Evolutionary conservation across 768 basidiomycete genomes (phyloP).

Genomic region (Phanerochaete carnosa): DNA sequence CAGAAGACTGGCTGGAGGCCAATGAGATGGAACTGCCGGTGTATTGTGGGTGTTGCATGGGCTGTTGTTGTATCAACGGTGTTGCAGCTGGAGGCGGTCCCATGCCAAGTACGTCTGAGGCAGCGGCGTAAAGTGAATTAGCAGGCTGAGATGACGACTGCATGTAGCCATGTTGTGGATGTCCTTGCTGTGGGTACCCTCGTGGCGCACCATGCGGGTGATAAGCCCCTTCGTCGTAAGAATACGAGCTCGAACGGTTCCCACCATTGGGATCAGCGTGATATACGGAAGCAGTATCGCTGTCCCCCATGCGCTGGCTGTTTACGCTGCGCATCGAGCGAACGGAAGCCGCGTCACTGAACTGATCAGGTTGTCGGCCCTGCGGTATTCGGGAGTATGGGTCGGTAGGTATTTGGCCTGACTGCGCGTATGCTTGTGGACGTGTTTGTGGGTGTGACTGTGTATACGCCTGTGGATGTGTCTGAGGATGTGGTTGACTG

Average conservation of each 20-base stretch:
- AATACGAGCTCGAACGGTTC: conserved; percentile 29
- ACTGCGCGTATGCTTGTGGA: not conserved
- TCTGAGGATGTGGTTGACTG: not conserved
- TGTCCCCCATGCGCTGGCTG: conserved; percentile 27
- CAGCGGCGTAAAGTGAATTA: conserved; percentile 64
- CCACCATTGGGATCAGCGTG: conserved; percentile 23
- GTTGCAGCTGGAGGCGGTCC: conserved; percentile 50
- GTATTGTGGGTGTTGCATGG: conserved; percentile 13
- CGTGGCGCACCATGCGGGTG: not conserved
- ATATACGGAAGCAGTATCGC: conserved; percentile 20
- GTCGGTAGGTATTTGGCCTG: not conserved
- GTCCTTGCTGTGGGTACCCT: conserved; percentile 5
- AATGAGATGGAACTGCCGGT: conserved; percentile 5
- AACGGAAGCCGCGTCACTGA: conserved; percentile 18
- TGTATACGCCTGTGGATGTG: not conserved
- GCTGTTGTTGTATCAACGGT: conserved; percentile 10
- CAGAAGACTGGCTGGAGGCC: conserved; percentile 6
- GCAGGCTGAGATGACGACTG: conserved; percentile 2
- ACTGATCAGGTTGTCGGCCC: conserved; percentile 12
- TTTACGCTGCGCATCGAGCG: conserved; percentile 33
- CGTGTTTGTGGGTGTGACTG: not conserved
- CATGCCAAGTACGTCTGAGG: conserved; percentile 79
- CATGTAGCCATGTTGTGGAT: conserved; percentile 13
- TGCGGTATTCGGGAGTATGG: conserved; percentile 11
- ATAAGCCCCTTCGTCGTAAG: conserved; percentile 30